Evolutionary conservation across 192 early-diverging fungal species (phyloP), one percentile per base, ranked within the genome.

Genomic region (Entomortierella parvispora): DNA sequence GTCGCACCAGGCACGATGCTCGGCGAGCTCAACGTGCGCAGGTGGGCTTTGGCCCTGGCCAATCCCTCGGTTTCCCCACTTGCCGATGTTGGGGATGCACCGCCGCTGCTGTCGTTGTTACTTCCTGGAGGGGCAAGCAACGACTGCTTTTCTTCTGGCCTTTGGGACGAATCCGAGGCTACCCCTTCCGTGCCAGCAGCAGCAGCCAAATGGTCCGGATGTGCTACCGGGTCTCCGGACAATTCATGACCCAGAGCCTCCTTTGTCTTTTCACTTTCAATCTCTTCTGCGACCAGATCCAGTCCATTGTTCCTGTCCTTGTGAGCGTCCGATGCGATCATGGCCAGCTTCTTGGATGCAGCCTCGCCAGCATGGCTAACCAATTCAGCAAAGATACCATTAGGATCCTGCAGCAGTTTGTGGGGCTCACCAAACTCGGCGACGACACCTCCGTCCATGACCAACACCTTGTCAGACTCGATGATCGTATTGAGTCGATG

Each of bases 401-500:
- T 65, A 32, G 61, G 68, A 20, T 64, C 48, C 59, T 69, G 59
- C 29, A 79, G 29, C 57, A 95, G 65, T 32, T 79, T 82, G 31
- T 79, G 44, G 8, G 94, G 93, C 29, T 88, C 80, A 34, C 90
- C 93, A 52, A 84, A 88, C 69, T 96, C 94, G 12, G 85, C 85
- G 22, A 94, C 81, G 17, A 77, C 60, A 22, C 94, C 94, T 20
- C 80, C 78, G 49, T 93, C 89, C 52, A 95, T 81, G 2, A 95
- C 93, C 54, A 93, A 62, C 40, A 95, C 86, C 62, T 88, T 86
- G 82, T 93, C 92, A 43, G 90, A 92, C 57, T 92, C 91, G 26
- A 87, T 80, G 34, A 86, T 77, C 8, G 91, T 92, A 18, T 88
- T 88, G 58, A 92, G 75, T 48, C 91, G 85, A 67, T 92, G 91